phyloP scores from a whole-genome alignment of 2,329 filamentous ascomycete genomes.

The Talaromyces rugulosus region DNA sequence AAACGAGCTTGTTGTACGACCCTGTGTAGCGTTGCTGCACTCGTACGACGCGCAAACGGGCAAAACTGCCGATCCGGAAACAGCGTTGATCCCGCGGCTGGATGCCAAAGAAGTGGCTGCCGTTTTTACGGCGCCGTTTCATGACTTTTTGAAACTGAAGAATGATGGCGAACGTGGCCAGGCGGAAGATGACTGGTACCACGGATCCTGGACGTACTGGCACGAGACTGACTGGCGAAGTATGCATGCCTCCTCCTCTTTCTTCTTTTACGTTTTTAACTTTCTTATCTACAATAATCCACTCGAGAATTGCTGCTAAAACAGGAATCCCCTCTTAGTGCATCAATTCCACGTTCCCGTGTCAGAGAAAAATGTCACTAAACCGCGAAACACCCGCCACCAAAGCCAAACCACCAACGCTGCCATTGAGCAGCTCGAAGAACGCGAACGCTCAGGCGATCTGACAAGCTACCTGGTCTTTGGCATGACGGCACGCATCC shows the following conservation, averaged over 20 bases:
- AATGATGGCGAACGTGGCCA: constrained; percentile 49
- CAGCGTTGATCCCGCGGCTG: constrained; percentile 70
- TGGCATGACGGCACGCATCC: constrained; percentile 88
- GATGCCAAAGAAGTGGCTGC: constrained; percentile 90
- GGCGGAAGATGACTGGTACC: constrained; percentile 69
- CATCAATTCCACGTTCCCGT: constrained; percentile 92
- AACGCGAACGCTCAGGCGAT: constrained; percentile 43
- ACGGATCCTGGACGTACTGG: constrained; percentile 76
- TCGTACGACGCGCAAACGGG: constrained; percentile 48
- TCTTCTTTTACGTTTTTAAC: background rate
- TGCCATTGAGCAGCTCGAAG: constrained; percentile 38
- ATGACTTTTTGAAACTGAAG: constrained; percentile 66
- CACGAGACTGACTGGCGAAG: constrained; percentile 70
- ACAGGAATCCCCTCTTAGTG: constrained; percentile 46
- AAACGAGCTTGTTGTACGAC: constrained; percentile 69
- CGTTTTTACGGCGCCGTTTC: constrained; percentile 85
- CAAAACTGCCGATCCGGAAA: constrained; percentile 54
- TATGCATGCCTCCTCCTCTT: constrained; percentile 20
- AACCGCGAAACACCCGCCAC: constrained; percentile 43
- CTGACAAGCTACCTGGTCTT: constrained; percentile 73
- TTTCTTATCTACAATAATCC: background rate
- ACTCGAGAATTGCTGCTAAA: background rate
- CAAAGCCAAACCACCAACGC: constrained; percentile 35
- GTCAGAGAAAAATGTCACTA: constrained; percentile 63
- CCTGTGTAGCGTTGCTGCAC: constrained; percentile 74